Percentiles rank a stretch among this genome's conserved stretches.
These are phyloP conservation scores for Sparassis latifolia DNA, from an alignment of 1,284 basidiomycete species.

Conservation along the genomic window DNA sequence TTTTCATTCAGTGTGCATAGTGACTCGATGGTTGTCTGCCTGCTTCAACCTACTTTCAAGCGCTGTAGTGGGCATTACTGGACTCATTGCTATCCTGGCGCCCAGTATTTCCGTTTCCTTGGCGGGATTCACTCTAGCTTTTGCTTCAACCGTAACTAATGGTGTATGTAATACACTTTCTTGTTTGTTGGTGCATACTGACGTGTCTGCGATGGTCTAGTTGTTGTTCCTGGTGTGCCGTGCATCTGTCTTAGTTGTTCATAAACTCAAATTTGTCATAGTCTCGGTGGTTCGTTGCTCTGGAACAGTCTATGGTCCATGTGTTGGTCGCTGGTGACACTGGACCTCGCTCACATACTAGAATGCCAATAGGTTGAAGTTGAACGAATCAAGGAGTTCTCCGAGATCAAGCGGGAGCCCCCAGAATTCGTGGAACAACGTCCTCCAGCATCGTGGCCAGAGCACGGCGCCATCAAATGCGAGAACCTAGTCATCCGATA, in stretches of 20 bases:
- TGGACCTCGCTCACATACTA: not conserved
- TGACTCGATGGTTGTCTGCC: conserved; percentile 76
- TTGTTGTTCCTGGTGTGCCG: conserved; percentile 40
- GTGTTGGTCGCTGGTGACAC: not conserved
- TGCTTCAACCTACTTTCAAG: conserved; percentile 81
- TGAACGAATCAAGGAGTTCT: conserved; percentile 89
- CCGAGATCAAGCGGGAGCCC: conserved; percentile 71
- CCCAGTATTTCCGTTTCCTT: conserved; percentile 71
- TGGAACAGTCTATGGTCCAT: conserved; percentile 87
- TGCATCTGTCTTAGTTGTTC: not conserved
- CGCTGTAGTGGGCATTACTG: conserved; percentile 68
- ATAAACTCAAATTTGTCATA: conserved; percentile 11
- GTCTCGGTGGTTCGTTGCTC: conserved; percentile 69
- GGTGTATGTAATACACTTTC: conserved; percentile 45
- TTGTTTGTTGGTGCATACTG: conserved; percentile 4
- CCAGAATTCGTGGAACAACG: conserved; percentile 82
- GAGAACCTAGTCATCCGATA: conserved; percentile 83
- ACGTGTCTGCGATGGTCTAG: conserved; percentile 28
- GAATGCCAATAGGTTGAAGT: conserved; percentile 60
- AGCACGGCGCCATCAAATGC: conserved; percentile 69
- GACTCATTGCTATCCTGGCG: conserved; percentile 59
- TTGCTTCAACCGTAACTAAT: conserved; percentile 68
- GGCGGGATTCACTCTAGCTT: conserved; percentile 82
- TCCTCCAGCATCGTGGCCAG: conserved; percentile 81
- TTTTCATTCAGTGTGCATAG: conserved; percentile 25